Conservation (phyloP, 1,284 basidiomycete species). For the Phenoliferia sp. region DNA sequence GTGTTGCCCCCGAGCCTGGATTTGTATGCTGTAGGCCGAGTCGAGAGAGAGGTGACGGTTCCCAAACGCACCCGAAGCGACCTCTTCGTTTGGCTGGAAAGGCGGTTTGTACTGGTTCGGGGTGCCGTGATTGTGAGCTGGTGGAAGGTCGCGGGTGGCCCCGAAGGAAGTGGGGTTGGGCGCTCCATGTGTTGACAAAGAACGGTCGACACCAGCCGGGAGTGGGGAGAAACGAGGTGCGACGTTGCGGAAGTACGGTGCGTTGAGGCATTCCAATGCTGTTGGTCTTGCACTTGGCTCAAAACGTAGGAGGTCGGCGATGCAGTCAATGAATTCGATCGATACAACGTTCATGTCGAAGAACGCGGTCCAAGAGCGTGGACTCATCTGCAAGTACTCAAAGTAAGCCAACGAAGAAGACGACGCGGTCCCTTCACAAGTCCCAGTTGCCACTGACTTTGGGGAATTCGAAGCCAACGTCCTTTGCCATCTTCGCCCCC, state of each 20-base stretch:
- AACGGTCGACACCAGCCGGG: conserved; percentile 9
- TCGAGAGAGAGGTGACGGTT: not conserved
- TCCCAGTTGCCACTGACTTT: too few relatives aligned
- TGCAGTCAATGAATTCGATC: conserved; percentile 78
- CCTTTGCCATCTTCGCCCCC: conserved; percentile 79
- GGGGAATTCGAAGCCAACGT: conserved; percentile 83
- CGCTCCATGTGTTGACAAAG: conserved; percentile 20
- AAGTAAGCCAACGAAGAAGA: conserved; percentile 8
- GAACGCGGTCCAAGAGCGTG: conserved; percentile 66
- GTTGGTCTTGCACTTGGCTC: conserved; percentile 83
- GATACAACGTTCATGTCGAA: conserved; percentile 73
- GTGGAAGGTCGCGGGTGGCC: conserved; percentile 34
- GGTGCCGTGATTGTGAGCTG: conserved; percentile 48
- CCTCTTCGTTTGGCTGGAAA: conserved; percentile 5
- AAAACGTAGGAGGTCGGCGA: conserved; percentile 85
- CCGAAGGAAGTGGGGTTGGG: conserved; percentile 11
- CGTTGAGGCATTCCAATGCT: conserved; percentile 77
- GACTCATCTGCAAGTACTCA: conserved; percentile 57
- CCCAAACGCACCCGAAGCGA: not conserved
- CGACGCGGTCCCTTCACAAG: conserved; percentile 5
- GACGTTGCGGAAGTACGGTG: conserved; percentile 73
- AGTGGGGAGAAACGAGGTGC: conserved; percentile 46
- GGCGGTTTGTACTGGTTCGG: conserved; percentile 46
- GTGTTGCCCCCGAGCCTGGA: not conserved
- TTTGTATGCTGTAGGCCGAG: conserved; percentile 17